Percentiles rank a stretch among this genome's conserved stretches.
Evolutionary conservation across 176 grass and related monocot species (phyloP).

Genomic region (Poa pratensis): DNA sequence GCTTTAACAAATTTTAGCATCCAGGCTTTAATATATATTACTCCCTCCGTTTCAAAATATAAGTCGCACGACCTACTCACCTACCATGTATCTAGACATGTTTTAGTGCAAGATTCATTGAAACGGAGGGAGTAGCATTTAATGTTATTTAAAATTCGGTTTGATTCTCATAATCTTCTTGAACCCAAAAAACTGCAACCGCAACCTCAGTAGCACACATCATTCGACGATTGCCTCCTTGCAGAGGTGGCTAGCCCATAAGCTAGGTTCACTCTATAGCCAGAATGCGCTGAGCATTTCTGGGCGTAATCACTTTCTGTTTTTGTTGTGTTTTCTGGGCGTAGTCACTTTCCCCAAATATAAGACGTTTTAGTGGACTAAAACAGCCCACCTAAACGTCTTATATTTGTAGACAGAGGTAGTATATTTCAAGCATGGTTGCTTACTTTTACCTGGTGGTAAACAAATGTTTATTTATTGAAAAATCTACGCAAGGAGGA

Average conservation of each 20-base stretch:
- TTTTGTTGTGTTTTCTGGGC: neutral
- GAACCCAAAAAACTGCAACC: neutral
- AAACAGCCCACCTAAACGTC: too few species aligned
- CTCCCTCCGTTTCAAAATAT: too few species aligned
- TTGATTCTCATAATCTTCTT: conserved; percentile 9
- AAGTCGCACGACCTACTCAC: too few species aligned
- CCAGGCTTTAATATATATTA: too few species aligned
- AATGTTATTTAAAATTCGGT: neutral
- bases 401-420: too few species aligned
- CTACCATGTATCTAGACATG: too few species aligned
- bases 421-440: conserved; percentile 1
- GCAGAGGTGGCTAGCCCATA: neutral
- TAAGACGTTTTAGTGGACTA: too few species aligned
- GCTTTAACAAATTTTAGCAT: neutral
- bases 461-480: conserved; percentile 6
- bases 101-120: too few species aligned
- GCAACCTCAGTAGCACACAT: neutral
- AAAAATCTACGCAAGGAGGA: neutral
- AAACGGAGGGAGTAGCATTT: neutral
- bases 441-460: neutral
- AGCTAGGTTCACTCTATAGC: neutral
- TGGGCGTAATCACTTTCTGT: neutral
- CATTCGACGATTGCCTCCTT: neutral
- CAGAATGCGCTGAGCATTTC: neutral
- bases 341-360: too few species aligned